A percentile compares a stretch with the other conserved stretches of the same genome.
phyloP scores from a whole-genome alignment of 176 grass and related monocot species.

The Neostapfia colusana region DNA sequence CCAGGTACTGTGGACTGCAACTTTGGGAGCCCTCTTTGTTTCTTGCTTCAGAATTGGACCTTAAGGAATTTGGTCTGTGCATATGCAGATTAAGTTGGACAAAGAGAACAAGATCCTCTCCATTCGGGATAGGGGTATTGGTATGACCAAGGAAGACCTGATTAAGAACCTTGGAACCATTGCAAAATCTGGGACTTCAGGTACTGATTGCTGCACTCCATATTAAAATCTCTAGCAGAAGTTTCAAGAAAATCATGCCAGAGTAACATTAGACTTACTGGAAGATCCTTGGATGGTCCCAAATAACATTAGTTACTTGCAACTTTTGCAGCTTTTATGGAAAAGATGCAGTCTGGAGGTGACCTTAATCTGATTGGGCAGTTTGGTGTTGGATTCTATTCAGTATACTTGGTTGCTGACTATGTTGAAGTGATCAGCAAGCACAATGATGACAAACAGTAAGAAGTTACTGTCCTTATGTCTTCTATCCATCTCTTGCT shows the following conservation, averaged over 20 bases:
- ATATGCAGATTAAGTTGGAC: slow-evolving; percentile 87
- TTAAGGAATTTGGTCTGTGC: slow-evolving; percentile 19
- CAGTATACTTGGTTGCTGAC: slow-evolving; percentile 93
- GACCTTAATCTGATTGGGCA: slow-evolving; percentile 96
- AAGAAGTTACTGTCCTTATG: slow-evolving; percentile 10
- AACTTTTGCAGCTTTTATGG: slow-evolving; percentile 71
- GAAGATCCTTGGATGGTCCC: not conserved
- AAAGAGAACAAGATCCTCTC: slow-evolving; percentile 90
- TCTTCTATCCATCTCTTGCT: not conserved
- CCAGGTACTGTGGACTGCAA: slow-evolving; percentile 47
- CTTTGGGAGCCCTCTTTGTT: not conserved
- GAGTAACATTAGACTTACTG: not conserved
- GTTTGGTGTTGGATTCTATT: slow-evolving; percentile 98
- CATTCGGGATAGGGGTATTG: slow-evolving; percentile 89
- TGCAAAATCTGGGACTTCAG: slow-evolving; percentile 95
- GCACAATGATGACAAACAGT: slow-evolving; percentile 99
- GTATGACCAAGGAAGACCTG: slow-evolving; percentile 98
- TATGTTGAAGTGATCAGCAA: slow-evolving; percentile 99
- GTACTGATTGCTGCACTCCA: slow-evolving; percentile 23
- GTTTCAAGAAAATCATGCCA: not conserved
- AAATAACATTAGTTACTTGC: slow-evolving; percentile 26
- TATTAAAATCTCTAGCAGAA: not conserved
- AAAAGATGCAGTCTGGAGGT: slow-evolving; percentile 90
- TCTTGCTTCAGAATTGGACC: not conserved
- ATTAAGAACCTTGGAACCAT: slow-evolving; percentile 98